Evolutionary conservation across 2,329 filamentous ascomycete species (phyloP).

Genomic region (Didymellaceae sp.): DNA sequence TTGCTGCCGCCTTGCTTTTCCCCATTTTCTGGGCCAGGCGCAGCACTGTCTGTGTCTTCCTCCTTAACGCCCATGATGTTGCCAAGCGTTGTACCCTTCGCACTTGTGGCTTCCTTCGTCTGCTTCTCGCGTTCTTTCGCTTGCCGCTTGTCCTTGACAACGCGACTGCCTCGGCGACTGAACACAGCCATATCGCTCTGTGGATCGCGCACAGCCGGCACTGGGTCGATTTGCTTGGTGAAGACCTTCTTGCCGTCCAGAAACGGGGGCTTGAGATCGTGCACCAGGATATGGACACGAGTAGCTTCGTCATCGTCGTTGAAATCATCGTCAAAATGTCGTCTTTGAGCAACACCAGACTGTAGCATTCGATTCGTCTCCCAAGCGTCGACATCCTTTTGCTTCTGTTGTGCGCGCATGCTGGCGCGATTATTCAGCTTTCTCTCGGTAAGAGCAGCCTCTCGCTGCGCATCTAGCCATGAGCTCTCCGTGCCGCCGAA

Average conservation of each 20-base stretch:
- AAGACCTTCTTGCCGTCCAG: constrained; percentile 94
- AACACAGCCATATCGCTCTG: constrained; percentile 99
- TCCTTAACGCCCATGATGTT: constrained; percentile 97
- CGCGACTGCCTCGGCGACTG: constrained; percentile 90
- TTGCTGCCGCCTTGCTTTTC: constrained; percentile 73
- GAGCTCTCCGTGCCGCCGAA: constrained; percentile 78
- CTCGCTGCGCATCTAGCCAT: constrained; percentile 76
- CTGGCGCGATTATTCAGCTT: constrained; percentile 75
- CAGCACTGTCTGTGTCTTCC: constrained; percentile 84
- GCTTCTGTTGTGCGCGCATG: constrained; percentile 79
- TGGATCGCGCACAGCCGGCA: constrained; percentile 88
- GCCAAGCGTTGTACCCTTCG: constrained; percentile 88
- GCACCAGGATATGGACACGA: constrained; percentile 87
- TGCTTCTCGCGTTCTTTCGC: constrained; percentile 93
- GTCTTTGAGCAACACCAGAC: constrained; percentile 89
- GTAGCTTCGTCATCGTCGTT: constrained; percentile 89
- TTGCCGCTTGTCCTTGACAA: constrained; percentile 89
- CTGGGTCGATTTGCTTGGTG: constrained; percentile 94
- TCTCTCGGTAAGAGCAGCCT: constrained; percentile 78
- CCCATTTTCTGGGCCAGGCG: constrained; percentile 76
- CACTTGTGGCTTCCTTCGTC: constrained; percentile 91
- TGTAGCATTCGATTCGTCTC: constrained; percentile 98
- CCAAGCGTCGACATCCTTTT: constrained; percentile 96
- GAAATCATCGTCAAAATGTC: constrained; percentile 82
- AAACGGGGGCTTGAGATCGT: constrained; percentile 93